Base-by-base conservation (phyloP, 2,329 filamentous ascomycete species). In the Pseudogymnoascus sp. region DNA sequence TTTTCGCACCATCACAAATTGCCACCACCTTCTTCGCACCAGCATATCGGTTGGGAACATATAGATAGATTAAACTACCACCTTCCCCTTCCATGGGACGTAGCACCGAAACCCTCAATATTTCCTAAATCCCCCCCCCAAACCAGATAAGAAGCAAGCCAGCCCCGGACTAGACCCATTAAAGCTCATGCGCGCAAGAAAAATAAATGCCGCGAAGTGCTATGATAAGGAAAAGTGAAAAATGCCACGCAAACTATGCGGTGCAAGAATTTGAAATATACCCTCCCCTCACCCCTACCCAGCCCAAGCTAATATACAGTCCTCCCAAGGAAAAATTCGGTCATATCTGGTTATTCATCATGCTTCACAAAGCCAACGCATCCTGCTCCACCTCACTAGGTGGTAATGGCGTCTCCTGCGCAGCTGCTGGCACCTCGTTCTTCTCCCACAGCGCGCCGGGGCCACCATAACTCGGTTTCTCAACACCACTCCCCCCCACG, bases 371-470 rank as follows among this genome's bases (percentile, higher is more conserved):
- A 1, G 44, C 25, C 21, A 61, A 60, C 55, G 68, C 67, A 67
- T 73, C 71, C 63, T 65, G 66, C 61, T 73, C 71, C 62, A 69
- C 71, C 63, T 73, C 72, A 12, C 66, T 69, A 29, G 71, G 65
- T 9, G 63, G 64, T 35, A 69, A 51, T 12, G 69, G 67, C 3
- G 72, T 78, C 55, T 74, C 78, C 62, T 78, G 71, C 8, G 69
- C 67, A 55, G 72, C 70, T 35, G 75, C 71, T 15, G 25, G 25
- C 21, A 74, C 65, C 68, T 83, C 81, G 29, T 77, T 78, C 70
- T 79, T 83, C 68, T 84, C 81, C 72, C 79, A 83, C n/a, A 74
- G 69, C 10, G 75, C 71, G 2, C 80, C 79, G 1, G 81, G 80
- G 5, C 81, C 81, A 60, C 74, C 70, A 67, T 81, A 83, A 65